Conservation (phyloP, 2,329 filamentous ascomycete genomes). For the Penicillium thymicola region DNA sequence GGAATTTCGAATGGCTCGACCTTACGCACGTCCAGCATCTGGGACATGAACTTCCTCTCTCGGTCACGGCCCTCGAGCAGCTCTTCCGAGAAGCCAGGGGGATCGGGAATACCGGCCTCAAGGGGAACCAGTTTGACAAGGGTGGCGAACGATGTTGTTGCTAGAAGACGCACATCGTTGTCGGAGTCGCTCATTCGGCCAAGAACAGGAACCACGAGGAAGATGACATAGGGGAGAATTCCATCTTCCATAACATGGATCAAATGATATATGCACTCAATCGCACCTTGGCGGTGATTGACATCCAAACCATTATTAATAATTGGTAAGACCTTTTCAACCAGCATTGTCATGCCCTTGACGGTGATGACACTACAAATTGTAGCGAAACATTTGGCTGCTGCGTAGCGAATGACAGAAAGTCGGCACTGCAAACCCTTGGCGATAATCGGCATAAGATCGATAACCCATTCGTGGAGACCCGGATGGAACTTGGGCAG, state of each 20-base stretch:
- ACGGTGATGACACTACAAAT: slow-evolving; percentile 96
- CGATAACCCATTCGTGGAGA: slow-evolving; percentile 75
- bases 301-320: slow-evolving; percentile 90
- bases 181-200: slow-evolving; percentile 98
- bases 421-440: slow-evolving; percentile 83
- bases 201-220: slow-evolving; percentile 94
- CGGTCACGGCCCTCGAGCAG: slow-evolving; percentile 85
- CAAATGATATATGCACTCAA: slow-evolving; percentile 92
- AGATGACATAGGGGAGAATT: slow-evolving; percentile 96
- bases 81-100: slow-evolving; percentile 84
- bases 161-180: slow-evolving; percentile 88
- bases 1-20: slow-evolving; percentile 91
- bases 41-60: slow-evolving; percentile 92
- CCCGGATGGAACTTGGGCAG: slow-evolving; percentile 80
- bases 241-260: slow-evolving; percentile 97
- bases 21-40: slow-evolving; percentile 95
- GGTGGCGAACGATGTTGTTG: slow-evolving; percentile 95
- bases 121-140: slow-evolving; percentile 95
- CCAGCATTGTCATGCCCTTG: slow-evolving; percentile 91
- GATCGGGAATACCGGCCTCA: slow-evolving; percentile 95
- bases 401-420: slow-evolving; percentile 92
- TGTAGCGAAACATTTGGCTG: slow-evolving; percentile 94
- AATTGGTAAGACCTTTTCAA: slow-evolving; percentile 86
- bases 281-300: slow-evolving; percentile 84
- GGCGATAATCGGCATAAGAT: slow-evolving; percentile 79